Conservation (phyloP, 140 eudicot species). For the Senecio squalidus region DNA sequence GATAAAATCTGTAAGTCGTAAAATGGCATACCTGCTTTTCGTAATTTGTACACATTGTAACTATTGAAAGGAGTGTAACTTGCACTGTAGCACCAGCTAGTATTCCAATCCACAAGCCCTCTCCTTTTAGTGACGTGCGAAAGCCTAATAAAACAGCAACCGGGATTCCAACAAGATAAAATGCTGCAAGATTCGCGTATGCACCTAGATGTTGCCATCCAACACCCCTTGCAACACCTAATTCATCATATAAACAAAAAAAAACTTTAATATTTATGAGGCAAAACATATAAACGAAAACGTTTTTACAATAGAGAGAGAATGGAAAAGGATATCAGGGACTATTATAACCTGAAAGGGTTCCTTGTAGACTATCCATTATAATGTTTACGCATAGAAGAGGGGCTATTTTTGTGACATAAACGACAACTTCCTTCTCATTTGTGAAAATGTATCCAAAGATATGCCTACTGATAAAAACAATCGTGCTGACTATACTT, state of each 20-base stretch:
- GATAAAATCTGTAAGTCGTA: too few species aligned
- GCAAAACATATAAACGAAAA: not conserved
- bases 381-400: slow-evolving; percentile 52
- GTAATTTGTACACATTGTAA: slow-evolving; percentile 69
- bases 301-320: not conserved
- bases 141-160: slow-evolving; percentile 60
- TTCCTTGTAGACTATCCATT: slow-evolving; percentile 64
- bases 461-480: slow-evolving; percentile 48
- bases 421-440: slow-evolving; percentile 75
- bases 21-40: slow-evolving; percentile 57
- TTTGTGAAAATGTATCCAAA: slow-evolving; percentile 82
- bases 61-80: slow-evolving; percentile 39
- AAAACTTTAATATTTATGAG: not conserved
- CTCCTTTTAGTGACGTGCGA: slow-evolving; percentile 53
- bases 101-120: slow-evolving; percentile 83
- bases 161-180: slow-evolving; percentile 74
- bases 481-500: slow-evolving; percentile 27
- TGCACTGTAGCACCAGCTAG: slow-evolving; percentile 57
- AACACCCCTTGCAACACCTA: slow-evolving; percentile 88
- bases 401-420: slow-evolving; percentile 66
- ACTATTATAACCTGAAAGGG: slow-evolving; percentile 50
- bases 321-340: not conserved
- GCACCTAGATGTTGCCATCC: slow-evolving; percentile 96
- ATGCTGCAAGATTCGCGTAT: slow-evolving; percentile 64
- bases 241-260: not conserved